phyloP scores from a whole-genome alignment of 2,329 filamentous ascomycete genomes.

The Colletotrichum tabaci region DNA sequence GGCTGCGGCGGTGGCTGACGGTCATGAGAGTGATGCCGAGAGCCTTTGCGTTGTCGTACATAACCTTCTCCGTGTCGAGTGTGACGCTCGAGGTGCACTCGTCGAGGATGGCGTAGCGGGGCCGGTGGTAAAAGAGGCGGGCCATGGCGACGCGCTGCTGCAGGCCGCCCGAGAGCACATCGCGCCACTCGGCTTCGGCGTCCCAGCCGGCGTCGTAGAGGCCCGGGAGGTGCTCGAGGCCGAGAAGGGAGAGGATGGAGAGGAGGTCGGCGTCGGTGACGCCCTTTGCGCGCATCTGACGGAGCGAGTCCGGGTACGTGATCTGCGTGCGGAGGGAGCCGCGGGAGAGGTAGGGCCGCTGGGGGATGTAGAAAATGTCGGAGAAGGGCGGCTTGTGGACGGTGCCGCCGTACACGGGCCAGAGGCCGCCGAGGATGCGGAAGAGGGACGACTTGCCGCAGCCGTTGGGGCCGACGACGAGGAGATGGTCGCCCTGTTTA shows the following conservation, averaged over 20 bases:
- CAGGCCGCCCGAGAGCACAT: constrained; percentile 90
- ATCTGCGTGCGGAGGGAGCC: constrained; percentile 96
- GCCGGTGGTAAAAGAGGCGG: constrained; percentile 91
- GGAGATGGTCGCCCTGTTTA: constrained; percentile 87
- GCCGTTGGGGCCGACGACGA: constrained; percentile 96
- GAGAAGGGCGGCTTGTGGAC: constrained; percentile 93
- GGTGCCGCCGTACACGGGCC: constrained; percentile 96
- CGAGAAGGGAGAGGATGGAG: constrained; percentile 82
- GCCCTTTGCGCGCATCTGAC: constrained; percentile 88
- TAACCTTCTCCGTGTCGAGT: constrained; percentile 91
- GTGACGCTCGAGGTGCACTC: constrained; percentile 98
- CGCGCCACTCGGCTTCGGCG: constrained; percentile 95
- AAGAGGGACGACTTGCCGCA: constrained; percentile 98
- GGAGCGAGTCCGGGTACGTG: constrained; percentile 92
- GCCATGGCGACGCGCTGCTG: constrained; percentile 99
- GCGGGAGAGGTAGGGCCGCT: constrained; percentile 92
- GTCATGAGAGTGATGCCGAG: constrained; percentile 97
- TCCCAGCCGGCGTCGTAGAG: constrained; percentile 87
- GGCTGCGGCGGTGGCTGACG: constrained; percentile 88
- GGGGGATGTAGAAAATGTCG: constrained; percentile 98
- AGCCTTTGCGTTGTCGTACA: constrained; percentile 97
- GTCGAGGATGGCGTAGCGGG: constrained; percentile 94
- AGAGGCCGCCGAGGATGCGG: constrained; percentile 94
- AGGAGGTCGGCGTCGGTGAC: constrained; percentile 86
- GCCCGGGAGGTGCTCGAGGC: constrained; percentile 86